Conservation (phyloP, 257 asterid genomes). For the Datura wrightii region DNA sequence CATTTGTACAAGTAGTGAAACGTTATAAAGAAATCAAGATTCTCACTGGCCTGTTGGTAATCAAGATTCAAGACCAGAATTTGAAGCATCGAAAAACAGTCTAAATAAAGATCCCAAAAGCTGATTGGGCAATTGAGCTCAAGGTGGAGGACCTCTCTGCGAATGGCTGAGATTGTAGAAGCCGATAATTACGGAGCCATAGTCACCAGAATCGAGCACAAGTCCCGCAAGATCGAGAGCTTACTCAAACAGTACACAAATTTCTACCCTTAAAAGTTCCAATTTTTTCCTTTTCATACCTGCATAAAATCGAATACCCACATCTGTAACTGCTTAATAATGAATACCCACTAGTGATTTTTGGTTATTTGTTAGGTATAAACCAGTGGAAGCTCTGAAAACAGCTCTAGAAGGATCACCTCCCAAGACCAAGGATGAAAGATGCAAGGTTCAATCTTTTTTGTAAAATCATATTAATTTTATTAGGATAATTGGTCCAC, state of each 20-base stretch:
- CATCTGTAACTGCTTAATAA: background rate
- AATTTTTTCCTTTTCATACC: background rate
- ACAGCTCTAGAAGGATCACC: conserved; percentile 98
- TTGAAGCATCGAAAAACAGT: background rate
- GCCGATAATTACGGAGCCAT: conserved; percentile 91
- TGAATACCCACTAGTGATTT: conserved; percentile 19
- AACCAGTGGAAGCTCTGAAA: conserved; percentile 98
- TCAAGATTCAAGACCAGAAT: background rate
- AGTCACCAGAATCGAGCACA: conserved; percentile 89
- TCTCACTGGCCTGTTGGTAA: background rate
- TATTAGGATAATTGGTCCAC: background rate
- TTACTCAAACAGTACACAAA: conserved; percentile 80
- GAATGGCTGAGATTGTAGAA: conserved; percentile 68
- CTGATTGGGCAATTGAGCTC: background rate
- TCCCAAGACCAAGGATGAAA: conserved; percentile 92
- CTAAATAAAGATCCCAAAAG: background rate
- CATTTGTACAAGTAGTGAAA: no score
- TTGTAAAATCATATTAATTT: background rate
- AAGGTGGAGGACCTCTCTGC: conserved; percentile 15
- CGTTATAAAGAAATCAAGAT: no score
- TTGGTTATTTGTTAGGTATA: conserved; percentile 57
- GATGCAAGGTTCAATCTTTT: conserved; percentile 75
- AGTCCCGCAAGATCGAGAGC: conserved; percentile 97
- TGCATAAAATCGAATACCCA: background rate
- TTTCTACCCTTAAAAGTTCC: background rate